Base-by-base conservation (phyloP, 306 rosid genomes). In the Carpinus viminea region DNA sequence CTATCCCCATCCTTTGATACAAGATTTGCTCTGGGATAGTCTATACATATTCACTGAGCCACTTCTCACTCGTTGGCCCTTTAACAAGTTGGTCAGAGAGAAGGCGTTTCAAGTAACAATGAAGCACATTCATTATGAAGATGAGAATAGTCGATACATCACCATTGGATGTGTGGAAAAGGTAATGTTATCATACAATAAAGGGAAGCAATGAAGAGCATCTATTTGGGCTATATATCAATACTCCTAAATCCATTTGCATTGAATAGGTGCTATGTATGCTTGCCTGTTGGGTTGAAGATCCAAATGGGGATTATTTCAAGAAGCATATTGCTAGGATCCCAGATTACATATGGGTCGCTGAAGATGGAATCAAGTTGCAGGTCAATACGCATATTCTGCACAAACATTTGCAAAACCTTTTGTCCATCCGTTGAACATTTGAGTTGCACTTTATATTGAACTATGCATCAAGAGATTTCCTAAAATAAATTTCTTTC, bases 231-330 rank as follows among this genome's bases (percentile, higher is more conserved):
- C 31, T 57, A 26, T 60, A 12, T 8, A 56, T 2, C 28, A 56
- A 1, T 56, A n/a, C 24, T 56, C 28, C 31, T 56, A 56, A 56
- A n/a, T 46, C 4, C n/a, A 64, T 16, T 31, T 64, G 20, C 20
- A 52, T 54, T 61, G 52, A 18, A 51, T 48, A 90, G 97, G 85
- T 80, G 6, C 77, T 92, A 38, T 85, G 89, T 12, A 92, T 90
- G 96, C 90, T 92, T 54, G 89, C 91, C 36, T 92, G 97, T 77
- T 92, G 93, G 96, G 91, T 72, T 20, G 96, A 92, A 83, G 92
- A 92, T 82, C 92, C 97, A 13, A 75, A 90, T 13, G 93, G 91
- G 59, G 93, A 87, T 75, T 83, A 86, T 70, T 91, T 87, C 46
- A 91, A 87, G 74, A 87, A 87, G 79, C 96, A 89, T 84, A 89